Percentiles rank a stretch among this genome's conserved stretches.
These are phyloP conservation scores for Globisporangium cystogenes DNA, from an alignment of 352 stramenopile genomes.

Conservation along the genomic window DNA sequence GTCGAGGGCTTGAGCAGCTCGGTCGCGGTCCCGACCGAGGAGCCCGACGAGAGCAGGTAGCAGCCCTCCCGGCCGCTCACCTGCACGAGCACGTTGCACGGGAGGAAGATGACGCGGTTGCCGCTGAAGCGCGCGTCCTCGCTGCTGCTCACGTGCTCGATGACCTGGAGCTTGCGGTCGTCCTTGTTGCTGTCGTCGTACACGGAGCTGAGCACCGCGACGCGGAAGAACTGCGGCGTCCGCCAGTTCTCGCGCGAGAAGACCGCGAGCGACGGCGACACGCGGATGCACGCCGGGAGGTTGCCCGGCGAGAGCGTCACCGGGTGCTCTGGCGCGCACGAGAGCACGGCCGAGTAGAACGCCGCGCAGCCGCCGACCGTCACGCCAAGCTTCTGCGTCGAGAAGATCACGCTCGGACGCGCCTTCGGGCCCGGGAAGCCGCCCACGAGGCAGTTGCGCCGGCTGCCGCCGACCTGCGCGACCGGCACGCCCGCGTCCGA, in stretches of 20 bases:
- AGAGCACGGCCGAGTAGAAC: conserved; percentile 50
- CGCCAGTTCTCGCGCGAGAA: conserved; percentile 45
- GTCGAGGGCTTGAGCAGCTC: background rate
- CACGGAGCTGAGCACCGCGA: conserved; percentile 26
- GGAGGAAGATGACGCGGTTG: conserved; percentile 30
- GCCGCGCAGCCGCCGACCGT: conserved; percentile 35
- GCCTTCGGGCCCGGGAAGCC: conserved; percentile 9
- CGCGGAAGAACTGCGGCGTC: conserved; percentile 41
- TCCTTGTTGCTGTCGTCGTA: conserved; percentile 19
- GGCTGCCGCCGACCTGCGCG: background rate
- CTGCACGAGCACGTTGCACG: conserved; percentile 31
- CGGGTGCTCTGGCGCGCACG: conserved; percentile 27
- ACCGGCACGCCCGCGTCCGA: conserved; percentile 1
- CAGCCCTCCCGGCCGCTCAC: conserved; percentile 38
- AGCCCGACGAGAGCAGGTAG: conserved; percentile 30
- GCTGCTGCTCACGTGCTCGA: conserved; percentile 49
- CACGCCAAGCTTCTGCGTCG: conserved; percentile 24
- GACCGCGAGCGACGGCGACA: conserved; percentile 39
- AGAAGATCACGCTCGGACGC: conserved; percentile 35
- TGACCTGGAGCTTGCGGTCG: conserved; percentile 20
- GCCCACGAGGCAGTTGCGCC: conserved; percentile 12
- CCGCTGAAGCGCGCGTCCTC: conserved; percentile 42
- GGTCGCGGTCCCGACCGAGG: background rate
- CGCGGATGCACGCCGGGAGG: conserved; percentile 38
- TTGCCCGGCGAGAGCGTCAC: conserved; percentile 47